Conservation (phyloP, 2,329 filamentous ascomycete species). For the Aaosphaeria arxii region DNA sequence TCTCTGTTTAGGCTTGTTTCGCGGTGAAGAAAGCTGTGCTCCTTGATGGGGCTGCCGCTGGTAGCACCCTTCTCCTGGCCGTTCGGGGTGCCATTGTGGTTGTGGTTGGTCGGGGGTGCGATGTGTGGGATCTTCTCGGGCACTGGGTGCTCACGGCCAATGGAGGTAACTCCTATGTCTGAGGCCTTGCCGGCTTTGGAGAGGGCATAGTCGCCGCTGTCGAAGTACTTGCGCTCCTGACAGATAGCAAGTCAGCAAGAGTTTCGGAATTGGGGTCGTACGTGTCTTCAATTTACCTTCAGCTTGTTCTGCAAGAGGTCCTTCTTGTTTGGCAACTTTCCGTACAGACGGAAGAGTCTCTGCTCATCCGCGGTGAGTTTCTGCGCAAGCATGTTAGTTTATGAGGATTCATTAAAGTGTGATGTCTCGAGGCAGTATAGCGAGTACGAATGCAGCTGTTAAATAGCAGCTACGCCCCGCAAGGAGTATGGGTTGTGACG, state of each 20-base stretch:
- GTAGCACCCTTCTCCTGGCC: conserved; percentile 41
- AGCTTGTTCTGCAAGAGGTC: conserved; percentile 97
- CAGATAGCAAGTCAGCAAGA: conserved; percentile 2
- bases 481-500: conserved; percentile 42
- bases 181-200: conserved; percentile 96
- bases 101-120: conserved; percentile 62
- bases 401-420: neutral
- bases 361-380: conserved; percentile 92
- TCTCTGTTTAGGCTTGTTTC: conserved; percentile 75
- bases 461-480: conserved; percentile 5
- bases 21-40: conserved; percentile 81
- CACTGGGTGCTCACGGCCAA: conserved; percentile 91
- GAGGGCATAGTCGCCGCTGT: conserved; percentile 93
- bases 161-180: conserved; percentile 86
- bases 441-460: too few species aligned
- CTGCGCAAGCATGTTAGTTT: conserved; percentile 48
- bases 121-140: conserved; percentile 94
- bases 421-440: too few species aligned
- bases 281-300: conserved; percentile 54
- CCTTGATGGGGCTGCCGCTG: conserved; percentile 81
- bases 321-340: conserved; percentile 94
- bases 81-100: conserved; percentile 40
- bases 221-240: conserved; percentile 92
- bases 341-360: conserved; percentile 93
- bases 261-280: neutral